phyloP scores from a whole-genome alignment of 2,329 filamentous ascomycete genomes.

The Botrytis galanthina region DNA sequence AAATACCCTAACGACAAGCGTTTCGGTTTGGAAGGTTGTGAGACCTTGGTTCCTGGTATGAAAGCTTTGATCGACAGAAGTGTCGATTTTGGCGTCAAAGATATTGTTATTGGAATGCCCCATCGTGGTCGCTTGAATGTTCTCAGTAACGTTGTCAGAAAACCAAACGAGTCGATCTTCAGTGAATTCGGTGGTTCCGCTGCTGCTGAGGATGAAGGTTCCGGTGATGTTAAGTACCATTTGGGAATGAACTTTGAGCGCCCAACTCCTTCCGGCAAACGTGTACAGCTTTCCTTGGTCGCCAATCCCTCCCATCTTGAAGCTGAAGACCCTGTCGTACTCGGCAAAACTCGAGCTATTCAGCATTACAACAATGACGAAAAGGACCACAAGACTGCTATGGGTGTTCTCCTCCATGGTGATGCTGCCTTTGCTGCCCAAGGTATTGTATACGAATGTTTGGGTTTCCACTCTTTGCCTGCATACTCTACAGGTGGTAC shows the following conservation, averaged over 20 bases:
- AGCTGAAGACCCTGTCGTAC: slow-evolving; percentile 94
- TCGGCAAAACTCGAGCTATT: slow-evolving; percentile 96
- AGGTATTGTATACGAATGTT: slow-evolving; percentile 96
- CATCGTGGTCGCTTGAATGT: slow-evolving; percentile 98
- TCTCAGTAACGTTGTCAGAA: slow-evolving; percentile 95
- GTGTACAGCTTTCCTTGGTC: slow-evolving; percentile 96
- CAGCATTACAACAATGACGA: slow-evolving; percentile 99
- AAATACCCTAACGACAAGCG: slow-evolving; percentile 99
- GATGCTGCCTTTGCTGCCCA: slow-evolving; percentile 96
- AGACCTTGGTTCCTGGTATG: slow-evolving; percentile 97
- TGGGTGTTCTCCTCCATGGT: slow-evolving; percentile 94
- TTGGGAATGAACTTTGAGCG: slow-evolving; percentile 99
- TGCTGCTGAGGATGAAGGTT: slow-evolving; percentile 89
- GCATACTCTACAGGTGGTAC: slow-evolving; percentile 97
- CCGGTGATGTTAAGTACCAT: slow-evolving; percentile 99
- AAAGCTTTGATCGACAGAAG: slow-evolving; percentile 98
- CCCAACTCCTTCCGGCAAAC: slow-evolving; percentile 95
- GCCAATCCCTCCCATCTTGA: slow-evolving; percentile 98
- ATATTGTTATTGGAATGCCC: slow-evolving; percentile 99
- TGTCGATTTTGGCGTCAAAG: slow-evolving; percentile 97
- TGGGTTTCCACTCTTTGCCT: slow-evolving; percentile 94
- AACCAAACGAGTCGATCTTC: slow-evolving; percentile 99
- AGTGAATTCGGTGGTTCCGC: slow-evolving; percentile 91
- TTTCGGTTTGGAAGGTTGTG: slow-evolving; percentile 96
- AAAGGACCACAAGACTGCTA: slow-evolving; percentile 80